phyloP scores from a whole-genome alignment of 2,329 filamentous ascomycete species.

The Dendryphion nanum region DNA sequence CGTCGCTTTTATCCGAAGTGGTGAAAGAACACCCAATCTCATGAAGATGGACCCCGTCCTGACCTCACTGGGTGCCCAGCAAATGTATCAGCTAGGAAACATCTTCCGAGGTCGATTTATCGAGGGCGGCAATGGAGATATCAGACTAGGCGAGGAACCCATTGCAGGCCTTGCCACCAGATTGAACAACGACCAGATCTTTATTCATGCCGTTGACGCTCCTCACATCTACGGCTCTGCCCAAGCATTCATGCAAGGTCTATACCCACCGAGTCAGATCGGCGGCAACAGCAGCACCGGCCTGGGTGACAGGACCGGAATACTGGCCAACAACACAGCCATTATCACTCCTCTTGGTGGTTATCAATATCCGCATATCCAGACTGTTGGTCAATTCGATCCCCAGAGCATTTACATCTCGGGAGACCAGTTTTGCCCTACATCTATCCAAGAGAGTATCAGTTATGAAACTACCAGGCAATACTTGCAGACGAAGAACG shows the following conservation, averaged over 20 bases:
- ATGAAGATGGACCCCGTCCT: constrained; percentile 35
- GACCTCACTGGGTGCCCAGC: constrained; percentile 56
- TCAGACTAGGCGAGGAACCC: constrained; percentile 21
- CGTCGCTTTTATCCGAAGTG: constrained; percentile 55
- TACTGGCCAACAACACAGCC: constrained; percentile 49
- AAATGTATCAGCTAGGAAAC: constrained; percentile 51
- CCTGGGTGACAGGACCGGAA: constrained; percentile 32
- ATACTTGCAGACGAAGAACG: constrained; percentile 40
- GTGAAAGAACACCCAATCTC: constrained; percentile 53
- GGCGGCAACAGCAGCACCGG: constrained; percentile 18
- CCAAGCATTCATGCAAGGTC: constrained; percentile 61
- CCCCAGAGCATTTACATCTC: constrained; percentile 51
- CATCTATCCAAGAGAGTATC: constrained; percentile 34
- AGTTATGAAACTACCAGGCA: constrained; percentile 44
- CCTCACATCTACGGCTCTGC: constrained; percentile 53
- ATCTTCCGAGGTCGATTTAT: constrained; percentile 56
- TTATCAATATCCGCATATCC: constrained; percentile 57
- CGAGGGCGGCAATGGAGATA: constrained; percentile 19
- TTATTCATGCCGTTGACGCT: constrained; percentile 47
- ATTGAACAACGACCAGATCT: constrained; percentile 48
- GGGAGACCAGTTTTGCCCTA: constrained; percentile 48
- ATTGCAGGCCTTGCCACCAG: constrained; percentile 45
- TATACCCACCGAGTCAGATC: constrained; percentile 54
- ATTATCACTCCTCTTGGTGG: constrained; percentile 52
- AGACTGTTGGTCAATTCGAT: constrained; percentile 45